These are phyloP conservation scores for Metschnikowia santaceciliae DNA, from an alignment of 805 yeast genomes.

Conservation along the genomic window DNA sequence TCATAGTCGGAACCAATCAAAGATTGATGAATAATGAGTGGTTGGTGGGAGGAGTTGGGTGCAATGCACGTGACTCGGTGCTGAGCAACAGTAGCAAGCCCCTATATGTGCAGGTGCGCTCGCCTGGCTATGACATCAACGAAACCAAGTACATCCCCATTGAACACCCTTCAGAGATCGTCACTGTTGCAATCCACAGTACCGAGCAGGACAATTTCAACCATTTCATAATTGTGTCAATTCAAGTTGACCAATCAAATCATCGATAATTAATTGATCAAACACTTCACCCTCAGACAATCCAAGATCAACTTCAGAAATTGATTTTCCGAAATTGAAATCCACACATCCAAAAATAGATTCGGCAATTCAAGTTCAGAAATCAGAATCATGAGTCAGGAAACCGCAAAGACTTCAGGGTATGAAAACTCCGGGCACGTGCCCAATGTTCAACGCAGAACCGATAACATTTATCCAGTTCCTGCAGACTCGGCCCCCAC, in stretches of 20 bases:
- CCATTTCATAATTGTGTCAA: too few species aligned
- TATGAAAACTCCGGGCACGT: conserved; percentile 3
- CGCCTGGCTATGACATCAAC: conserved; percentile 2
- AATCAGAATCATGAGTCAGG: not conserved
- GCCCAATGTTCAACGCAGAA: conserved; percentile 2
- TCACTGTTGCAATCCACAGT: too few species aligned
- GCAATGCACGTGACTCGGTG: not conserved
- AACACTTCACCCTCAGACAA: too few species aligned
- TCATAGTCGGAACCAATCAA: too few species aligned
- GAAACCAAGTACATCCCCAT: not conserved
- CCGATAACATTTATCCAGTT: conserved; percentile 2
- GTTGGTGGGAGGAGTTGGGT: not conserved
- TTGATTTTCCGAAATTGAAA: too few species aligned
- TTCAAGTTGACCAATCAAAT: too few species aligned
- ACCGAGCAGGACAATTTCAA: too few species aligned
- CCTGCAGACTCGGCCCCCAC: not conserved
- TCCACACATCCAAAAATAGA: too few species aligned
- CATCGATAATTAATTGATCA: too few species aligned
- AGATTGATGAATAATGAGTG: not conserved
- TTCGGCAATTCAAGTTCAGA: too few species aligned
- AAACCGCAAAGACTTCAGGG: not conserved
- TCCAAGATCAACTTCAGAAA: too few species aligned
- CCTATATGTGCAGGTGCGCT: conserved; percentile 1
- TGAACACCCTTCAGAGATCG: too few species aligned
- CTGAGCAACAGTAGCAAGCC: conserved; percentile 2